These are phyloP conservation scores for Backusella morwellensis DNA, from an alignment of 192 early-diverging fungal genomes.

Conservation along the genomic window DNA sequence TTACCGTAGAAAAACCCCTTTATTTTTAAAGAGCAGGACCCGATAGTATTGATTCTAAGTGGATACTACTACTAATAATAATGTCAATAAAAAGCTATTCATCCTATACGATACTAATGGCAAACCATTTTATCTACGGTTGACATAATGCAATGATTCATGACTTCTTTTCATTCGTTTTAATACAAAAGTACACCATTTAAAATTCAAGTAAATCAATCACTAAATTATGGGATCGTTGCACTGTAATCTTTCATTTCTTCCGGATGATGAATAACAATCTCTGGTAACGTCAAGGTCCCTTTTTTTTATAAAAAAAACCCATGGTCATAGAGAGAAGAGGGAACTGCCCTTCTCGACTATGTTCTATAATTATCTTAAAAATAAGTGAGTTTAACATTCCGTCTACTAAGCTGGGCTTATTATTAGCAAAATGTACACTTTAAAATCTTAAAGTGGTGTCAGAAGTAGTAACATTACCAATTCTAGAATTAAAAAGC, in stretches of 20 bases:
- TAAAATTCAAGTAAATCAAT: not conserved
- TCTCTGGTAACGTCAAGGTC: not conserved
- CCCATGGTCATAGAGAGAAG: not conserved
- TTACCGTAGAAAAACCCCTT: not conserved
- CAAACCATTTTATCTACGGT: not conserved
- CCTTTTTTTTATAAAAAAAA: no score
- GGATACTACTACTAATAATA: no score
- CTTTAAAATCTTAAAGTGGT: no score
- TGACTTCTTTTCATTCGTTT: not conserved
- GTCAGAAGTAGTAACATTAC: no score
- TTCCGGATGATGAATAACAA: not conserved
- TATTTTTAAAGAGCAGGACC: not conserved
- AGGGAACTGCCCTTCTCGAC: not conserved
- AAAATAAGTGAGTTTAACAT: no score
- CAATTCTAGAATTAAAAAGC: no score
- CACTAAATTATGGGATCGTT: not conserved
- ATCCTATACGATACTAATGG: not conserved
- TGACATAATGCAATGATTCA: not conserved
- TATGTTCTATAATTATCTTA: no score
- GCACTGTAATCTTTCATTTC: not conserved
- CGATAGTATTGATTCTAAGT: not conserved
- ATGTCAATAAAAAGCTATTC: no score
- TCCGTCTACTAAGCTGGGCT: no score
- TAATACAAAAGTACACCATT: not conserved
- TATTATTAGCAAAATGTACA: no score